phyloP scores from a whole-genome alignment of 305 asterid genomes.

The Salvia sclarea region DNA sequence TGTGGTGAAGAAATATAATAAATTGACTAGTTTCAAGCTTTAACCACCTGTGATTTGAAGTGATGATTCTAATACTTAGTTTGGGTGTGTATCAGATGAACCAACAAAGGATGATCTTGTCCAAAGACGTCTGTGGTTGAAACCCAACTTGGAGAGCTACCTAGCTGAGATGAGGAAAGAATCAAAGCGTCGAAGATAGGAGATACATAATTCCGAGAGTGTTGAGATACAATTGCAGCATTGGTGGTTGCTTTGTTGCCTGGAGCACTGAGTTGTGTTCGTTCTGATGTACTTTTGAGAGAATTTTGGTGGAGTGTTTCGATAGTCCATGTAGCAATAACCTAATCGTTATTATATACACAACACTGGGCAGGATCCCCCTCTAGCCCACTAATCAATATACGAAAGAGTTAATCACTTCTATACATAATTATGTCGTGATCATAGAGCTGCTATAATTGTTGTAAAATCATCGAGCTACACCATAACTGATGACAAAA shows the following conservation, averaged over 20 bases:
- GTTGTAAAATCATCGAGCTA: slow-evolving; percentile 26
- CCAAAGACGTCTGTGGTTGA: slow-evolving; percentile 80
- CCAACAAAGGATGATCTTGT: slow-evolving; percentile 72
- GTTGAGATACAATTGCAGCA: slow-evolving; percentile 6
- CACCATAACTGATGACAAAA: slow-evolving; percentile 9
- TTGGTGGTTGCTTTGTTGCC: too few relatives aligned
- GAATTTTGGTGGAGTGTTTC: slow-evolving; percentile 26
- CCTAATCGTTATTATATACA: slow-evolving; percentile 22
- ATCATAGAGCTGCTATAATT: slow-evolving; percentile 1
- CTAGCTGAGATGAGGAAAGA: slow-evolving; percentile 83
- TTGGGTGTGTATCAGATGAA: slow-evolving; percentile 54
- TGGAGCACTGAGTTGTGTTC: not conserved
- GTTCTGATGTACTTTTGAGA: slow-evolving; percentile 19
- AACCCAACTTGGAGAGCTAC: slow-evolving; percentile 75
- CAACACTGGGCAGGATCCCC: slow-evolving; percentile 3
- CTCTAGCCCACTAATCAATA: slow-evolving; percentile 21
- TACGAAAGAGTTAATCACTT: slow-evolving; percentile 6
- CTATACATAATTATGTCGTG: not conserved
- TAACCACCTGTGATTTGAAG: not conserved
- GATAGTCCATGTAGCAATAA: slow-evolving; percentile 21
- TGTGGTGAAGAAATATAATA: not conserved
- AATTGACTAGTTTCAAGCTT: slow-evolving; percentile 8
- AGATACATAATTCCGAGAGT: not conserved
- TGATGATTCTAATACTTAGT: slow-evolving; percentile 8
- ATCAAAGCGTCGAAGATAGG: slow-evolving; percentile 86